Percentiles rank a stretch among this genome's conserved stretches.
Conservation (phyloP, 805 yeast genomes). For the Starmerella bacillaris region DNA sequence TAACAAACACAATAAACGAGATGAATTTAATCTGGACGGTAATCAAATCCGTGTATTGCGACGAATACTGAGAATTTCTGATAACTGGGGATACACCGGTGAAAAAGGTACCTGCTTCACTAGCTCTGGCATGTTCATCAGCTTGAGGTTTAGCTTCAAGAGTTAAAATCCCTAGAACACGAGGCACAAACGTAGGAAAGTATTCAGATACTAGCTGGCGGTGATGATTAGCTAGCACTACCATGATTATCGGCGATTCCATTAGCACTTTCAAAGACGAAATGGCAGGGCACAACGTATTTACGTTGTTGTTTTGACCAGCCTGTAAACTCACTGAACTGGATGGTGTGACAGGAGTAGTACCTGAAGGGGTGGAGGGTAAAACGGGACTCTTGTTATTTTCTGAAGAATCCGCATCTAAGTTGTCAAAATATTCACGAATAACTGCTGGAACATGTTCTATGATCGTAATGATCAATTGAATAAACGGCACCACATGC, state of each 20-base stretch:
- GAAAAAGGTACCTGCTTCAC: constrained; percentile 37
- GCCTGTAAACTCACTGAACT: no score
- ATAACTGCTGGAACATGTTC: constrained; percentile 64
- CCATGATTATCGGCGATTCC: constrained; percentile 95
- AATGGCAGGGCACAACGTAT: constrained; percentile 43
- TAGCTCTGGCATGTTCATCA: constrained; percentile 42
- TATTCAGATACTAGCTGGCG: constrained; percentile 55
- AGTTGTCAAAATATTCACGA: constrained; percentile 40
- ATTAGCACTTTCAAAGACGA: constrained; percentile 77
- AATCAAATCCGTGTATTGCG: constrained; percentile 72
- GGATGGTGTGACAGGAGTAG: neutral
- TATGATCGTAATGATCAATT: constrained; percentile 56
- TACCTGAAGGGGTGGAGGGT: neutral
- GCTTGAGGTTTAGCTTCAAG: constrained; percentile 72
- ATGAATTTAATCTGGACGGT: constrained; percentile 92
- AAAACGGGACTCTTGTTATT: constrained; percentile 1
- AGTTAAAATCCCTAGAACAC: constrained; percentile 52
- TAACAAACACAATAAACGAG: constrained; percentile 80
- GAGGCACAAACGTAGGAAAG: constrained; percentile 62
- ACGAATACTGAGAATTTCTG: constrained; percentile 34
- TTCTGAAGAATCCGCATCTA: no score
- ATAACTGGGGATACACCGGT: constrained; percentile 62
- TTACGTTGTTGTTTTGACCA: neutral
- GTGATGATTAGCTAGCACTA: constrained; percentile 73
- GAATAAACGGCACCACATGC: constrained; percentile 63